Evolutionary conservation across 139 green algal species (phyloP).

Genomic region (Chlorella sp.): DNA sequence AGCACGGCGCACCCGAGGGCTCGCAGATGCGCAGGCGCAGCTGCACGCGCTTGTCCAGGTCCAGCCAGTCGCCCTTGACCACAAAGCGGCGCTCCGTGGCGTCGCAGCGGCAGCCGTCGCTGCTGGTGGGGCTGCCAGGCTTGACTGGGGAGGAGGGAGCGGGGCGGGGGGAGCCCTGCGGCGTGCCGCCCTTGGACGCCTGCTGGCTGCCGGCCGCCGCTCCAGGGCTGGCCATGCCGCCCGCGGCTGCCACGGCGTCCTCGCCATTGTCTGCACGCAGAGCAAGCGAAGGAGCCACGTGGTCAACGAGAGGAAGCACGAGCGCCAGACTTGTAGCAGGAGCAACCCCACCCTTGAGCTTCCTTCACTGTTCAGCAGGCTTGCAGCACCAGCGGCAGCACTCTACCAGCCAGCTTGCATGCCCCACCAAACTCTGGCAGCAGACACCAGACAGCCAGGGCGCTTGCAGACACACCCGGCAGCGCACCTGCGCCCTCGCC

Average conservation of each 20-base stretch:
- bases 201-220: background rate
- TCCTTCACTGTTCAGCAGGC: too few species aligned
- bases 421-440: too few species aligned
- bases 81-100: conserved; percentile 54
- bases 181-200: background rate
- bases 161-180: background rate
- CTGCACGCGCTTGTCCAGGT: conserved; percentile 71
- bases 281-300: background rate
- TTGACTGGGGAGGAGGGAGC: background rate
- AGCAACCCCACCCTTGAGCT: too few species aligned
- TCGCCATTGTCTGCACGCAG: background rate
- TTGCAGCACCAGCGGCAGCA: too few species aligned
- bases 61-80: conserved; percentile 70
- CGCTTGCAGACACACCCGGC: background rate
- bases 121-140: conserved; percentile 18
- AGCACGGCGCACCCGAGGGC: conserved; percentile 34
- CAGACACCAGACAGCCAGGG: background rate
- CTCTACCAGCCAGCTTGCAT: too few species aligned
- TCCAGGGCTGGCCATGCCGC: too few species aligned
- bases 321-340: too few species aligned
- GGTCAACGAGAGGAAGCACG: background rate
- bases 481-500: conserved; percentile 4
- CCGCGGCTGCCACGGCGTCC: background rate
- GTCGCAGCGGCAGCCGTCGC: conserved; percentile 31
- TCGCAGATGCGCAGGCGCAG: conserved; percentile 81